These are phyloP conservation scores for Oryza meyeriana DNA, from an alignment of 176 grass and related monocot genomes.

Conservation along the genomic window DNA sequence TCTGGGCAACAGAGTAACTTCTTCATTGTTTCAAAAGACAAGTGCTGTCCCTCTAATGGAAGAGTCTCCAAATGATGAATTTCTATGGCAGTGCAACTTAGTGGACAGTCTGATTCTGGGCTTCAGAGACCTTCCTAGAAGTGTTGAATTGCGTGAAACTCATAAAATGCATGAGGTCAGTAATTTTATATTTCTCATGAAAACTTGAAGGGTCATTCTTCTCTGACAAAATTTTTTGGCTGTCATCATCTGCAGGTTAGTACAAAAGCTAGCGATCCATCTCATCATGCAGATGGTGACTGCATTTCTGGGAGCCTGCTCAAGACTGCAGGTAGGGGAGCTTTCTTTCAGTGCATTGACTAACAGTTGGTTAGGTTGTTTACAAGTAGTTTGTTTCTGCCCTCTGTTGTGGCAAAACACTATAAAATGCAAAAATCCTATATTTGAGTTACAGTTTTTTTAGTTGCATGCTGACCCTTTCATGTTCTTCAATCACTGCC, in stretches of 20 bases:
- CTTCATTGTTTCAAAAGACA: neutral
- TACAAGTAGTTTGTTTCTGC: neutral
- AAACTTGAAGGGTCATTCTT: neutral
- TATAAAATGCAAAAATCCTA: neutral
- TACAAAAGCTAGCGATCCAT: constrained; percentile 13
- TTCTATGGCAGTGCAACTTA: neutral
- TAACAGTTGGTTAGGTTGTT: neutral
- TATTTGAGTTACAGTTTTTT: neutral
- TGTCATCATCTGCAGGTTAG: constrained; percentile 39
- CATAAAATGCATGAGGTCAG: constrained; percentile 35
- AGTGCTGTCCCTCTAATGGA: neutral
- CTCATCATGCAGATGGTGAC: constrained; percentile 42
- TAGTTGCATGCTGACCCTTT: neutral
- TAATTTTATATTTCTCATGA: constrained; percentile 15
- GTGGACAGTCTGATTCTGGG: constrained; percentile 3
- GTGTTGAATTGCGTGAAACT: neutral
- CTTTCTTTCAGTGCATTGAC: neutral
- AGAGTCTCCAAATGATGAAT: constrained; percentile 3
- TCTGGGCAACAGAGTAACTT: neutral
- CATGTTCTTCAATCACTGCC: neutral
- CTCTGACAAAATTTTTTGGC: neutral
- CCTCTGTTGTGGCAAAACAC: neutral
- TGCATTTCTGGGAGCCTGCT: constrained; percentile 26
- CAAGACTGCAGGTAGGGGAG: constrained; percentile 39
- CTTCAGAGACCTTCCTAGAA: neutral